phyloP scores from a whole-genome alignment of 78 protist species.

The Cyanophora paradoxa region DNA sequence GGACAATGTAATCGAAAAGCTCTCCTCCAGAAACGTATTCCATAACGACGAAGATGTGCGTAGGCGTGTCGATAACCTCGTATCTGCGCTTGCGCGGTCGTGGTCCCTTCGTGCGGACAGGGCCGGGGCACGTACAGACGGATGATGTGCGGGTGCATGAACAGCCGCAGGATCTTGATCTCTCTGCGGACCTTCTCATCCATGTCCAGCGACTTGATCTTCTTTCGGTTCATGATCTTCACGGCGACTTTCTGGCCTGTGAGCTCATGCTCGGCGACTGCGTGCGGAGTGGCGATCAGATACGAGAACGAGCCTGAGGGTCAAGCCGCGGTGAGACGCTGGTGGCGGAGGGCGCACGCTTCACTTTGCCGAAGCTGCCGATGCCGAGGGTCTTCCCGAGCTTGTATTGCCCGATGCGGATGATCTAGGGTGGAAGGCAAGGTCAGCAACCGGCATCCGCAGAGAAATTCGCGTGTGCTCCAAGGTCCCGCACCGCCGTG shows the following conservation, averaged over 20 bases:
- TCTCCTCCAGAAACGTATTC: conserved; percentile 92
- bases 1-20: conserved; percentile 96
- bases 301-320: background rate
- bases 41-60: conserved; percentile 92
- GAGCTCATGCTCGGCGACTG: conserved; percentile 69
- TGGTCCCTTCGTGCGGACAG: too few relatives aligned
- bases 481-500: too few relatives aligned
- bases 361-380: conserved; percentile 82
- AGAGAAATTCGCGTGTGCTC: too few relatives aligned
- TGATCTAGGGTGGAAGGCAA: too few relatives aligned
- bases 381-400: conserved; percentile 68
- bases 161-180: conserved; percentile 87
- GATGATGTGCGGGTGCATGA: conserved; percentile 96
- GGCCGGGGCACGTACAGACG: conserved; percentile 61
- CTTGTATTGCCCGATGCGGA: conserved; percentile 65
- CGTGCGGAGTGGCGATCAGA: background rate
- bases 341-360: conserved; percentile 28
- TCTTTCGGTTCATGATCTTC: conserved; percentile 87
- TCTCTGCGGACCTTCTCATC: conserved; percentile 88
- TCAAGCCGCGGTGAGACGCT: too few relatives aligned
- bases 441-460: too few relatives aligned
- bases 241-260: conserved; percentile 89
- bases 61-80: conserved; percentile 91
- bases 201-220: conserved; percentile 82
- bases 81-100: conserved; percentile 29